These are phyloP conservation scores for Colletotrichum sp. DNA, from an alignment of 2,329 filamentous ascomycete species.

Conservation along the genomic window DNA sequence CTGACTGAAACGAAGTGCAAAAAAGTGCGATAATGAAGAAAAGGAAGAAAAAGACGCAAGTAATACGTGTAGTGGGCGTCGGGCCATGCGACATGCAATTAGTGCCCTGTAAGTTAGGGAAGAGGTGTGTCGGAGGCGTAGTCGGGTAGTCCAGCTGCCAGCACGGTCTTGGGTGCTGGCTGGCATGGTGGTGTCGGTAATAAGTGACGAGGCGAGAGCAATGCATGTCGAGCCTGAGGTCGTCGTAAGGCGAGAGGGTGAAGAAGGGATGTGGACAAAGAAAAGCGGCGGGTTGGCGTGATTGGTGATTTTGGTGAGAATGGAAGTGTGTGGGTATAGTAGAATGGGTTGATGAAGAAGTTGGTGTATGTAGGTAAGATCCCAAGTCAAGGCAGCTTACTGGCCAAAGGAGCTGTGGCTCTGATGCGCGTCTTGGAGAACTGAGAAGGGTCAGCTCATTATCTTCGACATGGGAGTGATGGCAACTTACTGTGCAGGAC, in stretches of 20 bases:
- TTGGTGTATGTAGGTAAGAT: background rate
- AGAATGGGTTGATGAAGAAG: slow-evolving; percentile 3
- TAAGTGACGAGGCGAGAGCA: background rate
- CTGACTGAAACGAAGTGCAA: slow-evolving; percentile 21
- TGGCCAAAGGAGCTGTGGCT: slow-evolving; percentile 36
- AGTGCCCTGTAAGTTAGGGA: background rate
- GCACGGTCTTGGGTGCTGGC: background rate
- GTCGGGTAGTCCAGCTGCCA: background rate
- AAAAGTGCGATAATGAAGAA: background rate
- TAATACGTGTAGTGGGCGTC: background rate
- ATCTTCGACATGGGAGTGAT: too few relatives aligned
- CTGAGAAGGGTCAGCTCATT: slow-evolving; percentile 36
- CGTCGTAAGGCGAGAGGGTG: background rate
- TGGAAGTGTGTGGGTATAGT: slow-evolving; percentile 7
- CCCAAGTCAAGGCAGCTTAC: slow-evolving; percentile 21
- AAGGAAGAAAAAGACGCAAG: background rate
- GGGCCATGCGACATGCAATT: slow-evolving; percentile 12
- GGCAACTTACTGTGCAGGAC: slow-evolving; percentile 57
- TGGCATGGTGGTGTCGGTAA: background rate
- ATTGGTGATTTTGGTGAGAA: background rate
- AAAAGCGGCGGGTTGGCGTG: slow-evolving; percentile 2
- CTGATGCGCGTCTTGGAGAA: slow-evolving; percentile 47
- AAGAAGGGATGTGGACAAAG: slow-evolving; percentile 20
- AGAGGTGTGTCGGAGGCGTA: background rate
- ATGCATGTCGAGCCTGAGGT: background rate